Evolutionary conservation across 805 yeast genomes (phyloP).

Genomic region (Wickerhamomyces mucosus): DNA sequence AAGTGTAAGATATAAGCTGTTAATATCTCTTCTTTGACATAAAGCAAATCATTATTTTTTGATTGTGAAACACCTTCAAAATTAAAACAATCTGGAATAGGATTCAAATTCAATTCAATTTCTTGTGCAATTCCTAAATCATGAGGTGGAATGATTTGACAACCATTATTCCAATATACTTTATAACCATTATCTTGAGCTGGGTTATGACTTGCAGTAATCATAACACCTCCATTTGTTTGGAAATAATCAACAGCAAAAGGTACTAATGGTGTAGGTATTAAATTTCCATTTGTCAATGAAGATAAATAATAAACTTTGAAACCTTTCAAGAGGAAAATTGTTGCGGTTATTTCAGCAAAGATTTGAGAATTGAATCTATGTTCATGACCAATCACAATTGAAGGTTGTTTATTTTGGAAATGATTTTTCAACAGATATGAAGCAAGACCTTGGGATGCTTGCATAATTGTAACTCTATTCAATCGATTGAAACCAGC

Average conservation of each 20-base stretch:
- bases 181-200: conserved; percentile 87
- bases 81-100: conserved; percentile 49
- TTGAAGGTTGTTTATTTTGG: conserved; percentile 22
- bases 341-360: conserved; percentile 72
- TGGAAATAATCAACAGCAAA: conserved; percentile 56
- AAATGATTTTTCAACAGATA: conserved; percentile 27
- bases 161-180: conserved; percentile 88
- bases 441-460: conserved; percentile 71
- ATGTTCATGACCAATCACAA: conserved; percentile 90
- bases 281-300: conserved; percentile 23
- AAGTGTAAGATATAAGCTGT: conserved; percentile 31
- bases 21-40: conserved; percentile 34
- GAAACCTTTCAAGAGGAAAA: conserved; percentile 59
- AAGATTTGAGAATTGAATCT: conserved; percentile 70
- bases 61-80: conserved; percentile 27
- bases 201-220: conserved; percentile 85
- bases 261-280: conserved; percentile 91
- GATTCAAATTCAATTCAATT: conserved; percentile 52
- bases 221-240: conserved; percentile 83
- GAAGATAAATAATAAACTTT: conserved; percentile 47
- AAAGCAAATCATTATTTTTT: conserved; percentile 22
- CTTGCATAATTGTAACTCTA: conserved; percentile 79
- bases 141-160: conserved; percentile 92
- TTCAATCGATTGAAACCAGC: conserved; percentile 90
- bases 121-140: conserved; percentile 61